Base-by-base conservation (phyloP, 192 early-diverging fungal species). In the Coemansia pectinata region DNA sequence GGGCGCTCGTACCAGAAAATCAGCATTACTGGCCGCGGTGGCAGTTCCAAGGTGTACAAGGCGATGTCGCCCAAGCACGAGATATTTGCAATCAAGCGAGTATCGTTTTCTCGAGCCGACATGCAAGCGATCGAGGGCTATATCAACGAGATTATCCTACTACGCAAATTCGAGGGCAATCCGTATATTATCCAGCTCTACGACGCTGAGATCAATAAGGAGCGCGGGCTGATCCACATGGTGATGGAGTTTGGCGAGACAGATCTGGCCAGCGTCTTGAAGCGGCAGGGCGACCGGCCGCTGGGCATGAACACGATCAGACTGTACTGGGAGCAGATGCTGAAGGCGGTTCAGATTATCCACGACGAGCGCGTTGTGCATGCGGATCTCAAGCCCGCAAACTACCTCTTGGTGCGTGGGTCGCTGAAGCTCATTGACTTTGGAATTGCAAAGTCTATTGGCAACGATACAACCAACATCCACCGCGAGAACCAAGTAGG, bases 381-480 rank as follows among this genome's bases (percentile, higher is more conserved):
- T 71, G 87, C 91, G 6, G 96, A 98, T 69, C 77, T 98, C 29
- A 98, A 98, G 73, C 97, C 97, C 0, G 96, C 96, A 10, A 98
- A 98, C 75, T 99, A 98, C 72, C 72, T 99, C 10, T 69, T 99
- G 19, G 93, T 95, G 5, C 87, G 88, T 42, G 95, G 93, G 3
- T 69, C 86, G 14, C 73, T 99, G 12, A 99, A 98, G 69, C 77
- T 99, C 62, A 98, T 98, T 57, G 97, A 99, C 73, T 99, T 99
- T 87, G 97, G 97, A 14, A 98, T 98, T 72, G 94, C 97, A n/a
- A 98, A 96, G 65, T 78, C 90, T 0, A 95, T 97, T 41, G 87
- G 92, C 8, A 94, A 95, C 77, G 94, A 95, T 72, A 98, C 95
- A 0, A 97, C 96, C 19, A 97, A 96, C 69, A 91, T 98, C 53